Base-by-base conservation (phyloP, 1,284 basidiomycete species). In the Puccinia novopanici region DNA sequence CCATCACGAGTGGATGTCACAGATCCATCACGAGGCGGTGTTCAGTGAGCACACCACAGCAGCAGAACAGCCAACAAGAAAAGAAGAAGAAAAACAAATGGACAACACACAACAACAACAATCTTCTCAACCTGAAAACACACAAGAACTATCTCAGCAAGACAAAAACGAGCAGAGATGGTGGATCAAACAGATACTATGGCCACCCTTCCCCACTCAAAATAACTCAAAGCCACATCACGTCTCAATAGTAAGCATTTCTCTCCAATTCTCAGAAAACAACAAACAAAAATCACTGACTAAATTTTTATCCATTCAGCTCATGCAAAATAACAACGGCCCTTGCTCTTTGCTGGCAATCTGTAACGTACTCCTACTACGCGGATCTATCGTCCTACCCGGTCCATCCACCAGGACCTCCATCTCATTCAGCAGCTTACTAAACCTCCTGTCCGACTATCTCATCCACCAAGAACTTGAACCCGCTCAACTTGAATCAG, bases 321-420 rank as follows among this genome's bases (percentile, higher is more conserved):
- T 73, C 68, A 82, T 61, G 9, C 83, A 93, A 91, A 81, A 86
- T 76, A 83, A 81, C 27, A 88, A 88, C 73, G 87, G 87, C 0
- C 94, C 93, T 9, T 97, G 94, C 85, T 94, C 93, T 0, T 91
- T 96, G 82, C 92, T 96, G 83, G 93, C 93, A 15, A 91, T 94
- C 82, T 93, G 92, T 86, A 95, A 95, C 84, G 92, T 94, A 71
- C 89, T 94, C 34, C 90, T 94, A 81, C 87, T 95, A 2, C 89
- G 92, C 48, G 91, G 91, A 63, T 88, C 92, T 82, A 92, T 94
- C 81, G 86, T 89, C 77, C 91, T 95, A 82, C 87, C 89, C 27
- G 75, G 75, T 83, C 92, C 90, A 0, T 88, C 86, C 42, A 88
- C 88, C 75, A 91, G 91, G 85, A 81, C 84, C 12, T 90, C 89